Evolutionary conservation across 768 basidiomycete genomes (phyloP).

Genomic region (Lepiota subincarnata): DNA sequence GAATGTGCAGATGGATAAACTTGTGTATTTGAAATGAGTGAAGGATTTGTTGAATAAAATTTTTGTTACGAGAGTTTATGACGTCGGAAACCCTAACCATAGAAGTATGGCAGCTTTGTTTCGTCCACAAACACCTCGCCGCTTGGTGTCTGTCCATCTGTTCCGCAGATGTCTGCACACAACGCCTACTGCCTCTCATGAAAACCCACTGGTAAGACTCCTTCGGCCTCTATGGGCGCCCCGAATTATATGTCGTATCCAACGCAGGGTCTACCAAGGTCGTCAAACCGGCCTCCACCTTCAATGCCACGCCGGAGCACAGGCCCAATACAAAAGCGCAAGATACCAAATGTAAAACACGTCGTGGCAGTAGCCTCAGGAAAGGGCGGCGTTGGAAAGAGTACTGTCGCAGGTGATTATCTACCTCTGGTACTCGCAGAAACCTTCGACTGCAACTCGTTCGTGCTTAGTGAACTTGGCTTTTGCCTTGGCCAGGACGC

Average conservation of each 20-base stretch:
- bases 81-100: background rate
- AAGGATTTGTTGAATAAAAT: background rate
- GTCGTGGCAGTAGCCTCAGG: constrained; percentile 86
- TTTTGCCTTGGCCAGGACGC: constrained; percentile 57
- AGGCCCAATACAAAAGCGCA: constrained; percentile 48
- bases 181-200: constrained; percentile 28
- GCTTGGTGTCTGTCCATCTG: background rate
- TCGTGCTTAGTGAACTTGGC: constrained; percentile 68
- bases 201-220: constrained; percentile 50
- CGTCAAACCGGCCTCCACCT: constrained; percentile 23
- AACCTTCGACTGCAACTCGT: background rate
- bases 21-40: background rate
- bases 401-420: constrained; percentile 78
- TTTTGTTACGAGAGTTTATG: background rate
- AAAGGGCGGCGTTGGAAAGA: constrained; percentile 96
- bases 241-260: background rate
- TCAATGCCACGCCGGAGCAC: constrained; percentile 62
- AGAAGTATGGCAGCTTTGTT: background rate
- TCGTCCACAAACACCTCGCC: background rate
- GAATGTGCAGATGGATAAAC: background rate
- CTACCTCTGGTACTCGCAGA: background rate
- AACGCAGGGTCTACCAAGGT: constrained; percentile 28
- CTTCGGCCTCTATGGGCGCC: background rate
- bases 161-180: constrained; percentile 4
- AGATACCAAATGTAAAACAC: constrained; percentile 70